These are phyloP conservation scores for Arthrobotrys sphaeroides DNA, from an alignment of 2,329 filamentous ascomycete species.

Conservation along the genomic window DNA sequence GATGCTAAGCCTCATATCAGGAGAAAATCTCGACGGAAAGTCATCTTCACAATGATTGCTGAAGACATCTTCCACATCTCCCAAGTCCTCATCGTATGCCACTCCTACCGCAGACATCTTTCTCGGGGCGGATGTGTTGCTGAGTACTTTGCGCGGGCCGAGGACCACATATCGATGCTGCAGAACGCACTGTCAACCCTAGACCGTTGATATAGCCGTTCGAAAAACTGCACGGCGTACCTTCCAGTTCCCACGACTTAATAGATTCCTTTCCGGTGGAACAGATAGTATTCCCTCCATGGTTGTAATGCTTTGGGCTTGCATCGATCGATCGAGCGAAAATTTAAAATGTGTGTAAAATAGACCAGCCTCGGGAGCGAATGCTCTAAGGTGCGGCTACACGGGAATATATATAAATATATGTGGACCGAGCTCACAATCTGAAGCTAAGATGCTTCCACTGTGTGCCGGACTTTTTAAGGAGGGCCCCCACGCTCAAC, in stretches of 20 bases:
- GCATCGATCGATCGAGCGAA: neutral
- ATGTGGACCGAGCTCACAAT: slow-evolving; percentile 27
- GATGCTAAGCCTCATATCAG: slow-evolving; percentile 42
- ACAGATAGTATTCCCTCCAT: slow-evolving; percentile 52
- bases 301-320: neutral
- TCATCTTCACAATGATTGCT: slow-evolving; percentile 39
- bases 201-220: neutral
- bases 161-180: slow-evolving; percentile 51
- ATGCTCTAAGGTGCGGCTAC: slow-evolving; percentile 13
- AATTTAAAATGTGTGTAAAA: slow-evolving; percentile 6
- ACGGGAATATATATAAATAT: slow-evolving; percentile 37
- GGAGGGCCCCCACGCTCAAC: slow-evolving; percentile 27
- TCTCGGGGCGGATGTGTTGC: slow-evolving; percentile 53
- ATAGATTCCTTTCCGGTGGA: slow-evolving; percentile 47
- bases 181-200: slow-evolving; percentile 14
- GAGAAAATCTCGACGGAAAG: slow-evolving; percentile 3
- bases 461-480: slow-evolving; percentile 22
- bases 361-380: neutral
- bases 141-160: slow-evolving; percentile 33
- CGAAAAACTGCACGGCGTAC: slow-evolving; percentile 6
- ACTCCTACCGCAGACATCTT: slow-evolving; percentile 43
- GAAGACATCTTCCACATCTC: slow-evolving; percentile 43
- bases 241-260: slow-evolving; percentile 54
- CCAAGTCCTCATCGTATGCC: slow-evolving; percentile 37
- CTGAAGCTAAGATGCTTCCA: slow-evolving; percentile 28